Conservation (phyloP, 2,329 filamentous ascomycete genomes). For the Fusarium tjaetaba region DNA sequence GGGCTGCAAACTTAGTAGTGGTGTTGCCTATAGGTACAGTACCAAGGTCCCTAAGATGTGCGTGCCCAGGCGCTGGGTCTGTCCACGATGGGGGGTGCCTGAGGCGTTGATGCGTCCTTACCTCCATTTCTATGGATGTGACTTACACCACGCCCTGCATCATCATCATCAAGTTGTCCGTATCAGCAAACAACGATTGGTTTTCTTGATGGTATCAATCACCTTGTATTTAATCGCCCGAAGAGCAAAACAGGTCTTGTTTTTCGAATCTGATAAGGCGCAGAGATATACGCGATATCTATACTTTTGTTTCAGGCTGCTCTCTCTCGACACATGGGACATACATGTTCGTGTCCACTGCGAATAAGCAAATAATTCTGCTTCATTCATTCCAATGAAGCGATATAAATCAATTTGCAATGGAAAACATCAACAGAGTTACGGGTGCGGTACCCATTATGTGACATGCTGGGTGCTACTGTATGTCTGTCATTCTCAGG, state of each 20-base stretch:
- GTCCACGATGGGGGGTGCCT: constrained; percentile 10
- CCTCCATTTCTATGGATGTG: neutral
- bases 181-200: neutral
- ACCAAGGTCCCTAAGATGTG: neutral
- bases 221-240: neutral
- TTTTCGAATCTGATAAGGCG: neutral
- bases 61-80: neutral
- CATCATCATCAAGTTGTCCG: neutral
- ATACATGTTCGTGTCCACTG: constrained; percentile 15
- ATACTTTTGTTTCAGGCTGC: neutral
- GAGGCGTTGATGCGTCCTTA: constrained; percentile 12
- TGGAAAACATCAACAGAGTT: neutral
- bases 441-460: neutral
- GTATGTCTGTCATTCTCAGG: constrained; percentile 18
- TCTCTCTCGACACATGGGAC: neutral
- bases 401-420: constrained; percentile 8
- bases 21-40: neutral
- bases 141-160: constrained; percentile 13
- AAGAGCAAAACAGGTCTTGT: neutral
- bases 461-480: neutral
- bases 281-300: neutral
- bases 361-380: constrained; percentile 9
- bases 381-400: constrained; percentile 8
- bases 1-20: neutral
- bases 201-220: neutral